Evolutionary conservation across 2,329 filamentous ascomycete species (phyloP).

Genomic region (Didymella sp.): DNA sequence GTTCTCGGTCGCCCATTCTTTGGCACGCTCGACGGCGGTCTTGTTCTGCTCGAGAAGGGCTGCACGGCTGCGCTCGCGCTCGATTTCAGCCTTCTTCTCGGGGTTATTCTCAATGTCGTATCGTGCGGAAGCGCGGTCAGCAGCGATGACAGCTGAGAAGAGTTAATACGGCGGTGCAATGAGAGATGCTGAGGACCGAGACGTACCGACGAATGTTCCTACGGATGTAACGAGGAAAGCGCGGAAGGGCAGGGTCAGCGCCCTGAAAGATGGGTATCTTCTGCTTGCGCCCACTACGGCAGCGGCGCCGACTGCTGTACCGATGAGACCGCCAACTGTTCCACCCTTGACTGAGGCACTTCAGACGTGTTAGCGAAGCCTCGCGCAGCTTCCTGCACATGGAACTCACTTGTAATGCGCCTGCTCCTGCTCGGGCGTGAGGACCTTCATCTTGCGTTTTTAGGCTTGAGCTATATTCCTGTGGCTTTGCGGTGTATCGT

Average conservation of each 20-base stretch:
- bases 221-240: constrained; percentile 85
- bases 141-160: constrained; percentile 72
- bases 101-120: constrained; percentile 77
- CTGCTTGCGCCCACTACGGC: constrained; percentile 72
- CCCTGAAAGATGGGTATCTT: constrained; percentile 79
- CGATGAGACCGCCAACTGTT: constrained; percentile 71
- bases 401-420: constrained; percentile 75
- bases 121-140: constrained; percentile 74
- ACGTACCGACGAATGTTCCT: constrained; percentile 76
- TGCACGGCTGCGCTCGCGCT: constrained; percentile 46
- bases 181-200: background rate
- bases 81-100: constrained; percentile 41
- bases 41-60: constrained; percentile 60
- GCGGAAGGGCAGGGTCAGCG: constrained; percentile 86
- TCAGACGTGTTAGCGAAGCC: constrained; percentile 25
- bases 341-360: constrained; percentile 81
- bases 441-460: constrained; percentile 77
- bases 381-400: background rate
- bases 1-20: constrained; percentile 78
- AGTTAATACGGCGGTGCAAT: background rate
- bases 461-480: constrained; percentile 3
- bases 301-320: constrained; percentile 69
- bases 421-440: constrained; percentile 90
- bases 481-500: constrained; percentile 1
- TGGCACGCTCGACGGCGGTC: constrained; percentile 64